phyloP scores from a whole-genome alignment of 1,284 basidiomycete species.

The Xanthoconium separans region DNA sequence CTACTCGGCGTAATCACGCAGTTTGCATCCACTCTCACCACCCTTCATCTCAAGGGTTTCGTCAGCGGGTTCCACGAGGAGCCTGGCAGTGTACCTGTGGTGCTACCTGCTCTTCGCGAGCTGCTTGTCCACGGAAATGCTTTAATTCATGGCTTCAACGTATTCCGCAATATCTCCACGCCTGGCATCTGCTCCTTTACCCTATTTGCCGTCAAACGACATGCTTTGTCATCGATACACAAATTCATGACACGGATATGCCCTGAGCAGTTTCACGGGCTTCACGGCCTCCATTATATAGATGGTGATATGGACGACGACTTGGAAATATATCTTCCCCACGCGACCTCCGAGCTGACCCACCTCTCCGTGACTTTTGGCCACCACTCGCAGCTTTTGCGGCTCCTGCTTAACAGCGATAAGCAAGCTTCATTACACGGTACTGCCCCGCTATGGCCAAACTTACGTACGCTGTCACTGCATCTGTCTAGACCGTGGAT shows the following conservation, averaged over 20 bases:
- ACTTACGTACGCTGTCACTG: conserved; percentile 30
- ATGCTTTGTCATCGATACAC: conserved; percentile 35
- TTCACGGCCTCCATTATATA: conserved; percentile 34
- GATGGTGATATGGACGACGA: conserved; percentile 37
- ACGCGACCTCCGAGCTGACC: conserved; percentile 31
- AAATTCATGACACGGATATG: conserved; percentile 36
- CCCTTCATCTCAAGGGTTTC: conserved; percentile 33
- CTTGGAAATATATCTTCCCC: conserved; percentile 33
- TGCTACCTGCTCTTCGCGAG: conserved; percentile 31
- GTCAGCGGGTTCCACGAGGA: conserved; percentile 35
- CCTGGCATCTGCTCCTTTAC: conserved; percentile 28
- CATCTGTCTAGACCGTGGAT: conserved; percentile 30
- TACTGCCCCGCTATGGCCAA: conserved; percentile 32
- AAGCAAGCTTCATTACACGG: conserved; percentile 34
- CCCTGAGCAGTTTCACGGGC: conserved; percentile 33
- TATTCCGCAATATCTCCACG: conserved; percentile 36
- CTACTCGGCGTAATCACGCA: conserved; percentile 32
- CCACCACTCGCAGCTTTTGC: conserved; percentile 32
- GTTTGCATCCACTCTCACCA: conserved; percentile 29
- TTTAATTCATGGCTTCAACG: conserved; percentile 33
- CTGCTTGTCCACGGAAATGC: conserved; percentile 33
- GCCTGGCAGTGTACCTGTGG: conserved; percentile 31
- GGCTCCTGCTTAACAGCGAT: conserved; percentile 35
- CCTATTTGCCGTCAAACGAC: conserved; percentile 27
- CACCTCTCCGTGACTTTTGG: conserved; percentile 35